These are phyloP conservation scores for Scleromitrula shiraiana DNA, from an alignment of 2,329 filamentous ascomycete species.

Conservation along the genomic window DNA sequence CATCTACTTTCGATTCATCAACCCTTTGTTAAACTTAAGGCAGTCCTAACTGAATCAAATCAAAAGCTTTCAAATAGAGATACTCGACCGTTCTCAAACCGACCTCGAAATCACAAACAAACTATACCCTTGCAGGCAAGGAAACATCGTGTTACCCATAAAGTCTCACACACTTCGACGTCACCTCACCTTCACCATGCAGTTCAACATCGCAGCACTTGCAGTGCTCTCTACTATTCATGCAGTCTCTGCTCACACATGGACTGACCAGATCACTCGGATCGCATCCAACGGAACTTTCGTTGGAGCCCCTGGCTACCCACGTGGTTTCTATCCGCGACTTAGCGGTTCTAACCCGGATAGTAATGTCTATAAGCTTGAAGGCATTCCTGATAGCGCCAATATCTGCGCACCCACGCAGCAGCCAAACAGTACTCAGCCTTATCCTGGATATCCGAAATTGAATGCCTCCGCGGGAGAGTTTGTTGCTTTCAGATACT, in stretches of 20 bases:
- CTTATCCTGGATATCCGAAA: slow-evolving; percentile 10
- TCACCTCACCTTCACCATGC: slow-evolving; percentile 4
- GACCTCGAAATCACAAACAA: slow-evolving; percentile 2
- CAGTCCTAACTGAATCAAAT: not conserved
- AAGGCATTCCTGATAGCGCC: not conserved
- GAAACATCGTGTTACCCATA: not conserved
- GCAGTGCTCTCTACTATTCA: slow-evolving; percentile 13
- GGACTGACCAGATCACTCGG: slow-evolving; percentile 69
- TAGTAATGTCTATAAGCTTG: slow-evolving; percentile 33
- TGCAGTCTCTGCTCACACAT: slow-evolving; percentile 38
- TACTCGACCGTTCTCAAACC: not conserved
- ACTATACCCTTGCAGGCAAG: slow-evolving; percentile 16
- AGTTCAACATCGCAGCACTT: slow-evolving; percentile 12
- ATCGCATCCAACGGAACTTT: slow-evolving; percentile 69
- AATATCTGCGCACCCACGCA: slow-evolving; percentile 36
- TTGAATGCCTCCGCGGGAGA: slow-evolving; percentile 48
- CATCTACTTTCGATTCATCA: not conserved
- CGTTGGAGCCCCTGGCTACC: slow-evolving; percentile 61
- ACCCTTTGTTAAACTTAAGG: not conserved
- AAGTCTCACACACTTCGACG: slow-evolving; percentile 7
- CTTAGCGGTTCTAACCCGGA: slow-evolving; percentile 49
- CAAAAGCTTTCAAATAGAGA: too few relatives aligned
- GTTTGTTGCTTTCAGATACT: slow-evolving; percentile 57
- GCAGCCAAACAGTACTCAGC: slow-evolving; percentile 23
- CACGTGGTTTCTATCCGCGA: slow-evolving; percentile 61